These are phyloP conservation scores for Boletus pseudo-olivaceus DNA, from an alignment of 768 basidiomycete species.

Conservation along the genomic window DNA sequence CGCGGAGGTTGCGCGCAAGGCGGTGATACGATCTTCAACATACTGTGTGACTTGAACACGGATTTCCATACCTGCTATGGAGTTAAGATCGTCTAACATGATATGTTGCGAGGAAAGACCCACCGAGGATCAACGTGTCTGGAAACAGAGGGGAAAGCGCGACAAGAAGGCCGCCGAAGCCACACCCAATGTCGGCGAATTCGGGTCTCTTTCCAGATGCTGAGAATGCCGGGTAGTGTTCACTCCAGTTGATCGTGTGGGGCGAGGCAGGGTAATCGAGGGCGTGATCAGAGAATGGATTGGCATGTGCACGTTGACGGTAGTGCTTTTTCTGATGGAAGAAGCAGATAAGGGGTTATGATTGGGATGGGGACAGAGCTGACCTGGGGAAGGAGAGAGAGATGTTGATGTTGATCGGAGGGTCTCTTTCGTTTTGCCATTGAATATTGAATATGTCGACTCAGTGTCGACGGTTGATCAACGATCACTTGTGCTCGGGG, in stretches of 20 bases:
- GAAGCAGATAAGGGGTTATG: background rate
- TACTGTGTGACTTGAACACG: constrained; percentile 95
- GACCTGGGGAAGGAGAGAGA: constrained; percentile 50
- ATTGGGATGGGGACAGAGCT: background rate
- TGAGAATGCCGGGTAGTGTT: constrained; percentile 75
- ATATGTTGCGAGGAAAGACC: constrained; percentile 21
- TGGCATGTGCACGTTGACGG: constrained; percentile 79
- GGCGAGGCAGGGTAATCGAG: constrained; percentile 86
- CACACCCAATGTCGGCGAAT: constrained; percentile 97
- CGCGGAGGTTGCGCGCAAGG: constrained; percentile 69
- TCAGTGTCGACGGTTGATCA: too few species aligned
- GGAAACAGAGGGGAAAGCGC: constrained; percentile 88
- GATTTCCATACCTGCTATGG: constrained; percentile 84
- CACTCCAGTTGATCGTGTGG: constrained; percentile 70
- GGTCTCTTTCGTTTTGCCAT: constrained; percentile 30
- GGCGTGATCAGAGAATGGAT: constrained; percentile 84
- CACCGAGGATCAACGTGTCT: constrained; percentile 90
- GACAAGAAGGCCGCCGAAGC: constrained; percentile 92
- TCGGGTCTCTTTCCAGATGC: constrained; percentile 67
- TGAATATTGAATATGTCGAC: background rate
- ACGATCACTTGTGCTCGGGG: too few species aligned
- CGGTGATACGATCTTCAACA: constrained; percentile 89
- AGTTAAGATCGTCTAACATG: background rate
- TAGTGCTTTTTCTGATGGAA: constrained; percentile 72
- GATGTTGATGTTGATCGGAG: background rate